Percentiles rank a stretch among this genome's conserved stretches.
phyloP scores from a whole-genome alignment of 2,329 filamentous ascomycete species.

The Neonectria neomacrospora region DNA sequence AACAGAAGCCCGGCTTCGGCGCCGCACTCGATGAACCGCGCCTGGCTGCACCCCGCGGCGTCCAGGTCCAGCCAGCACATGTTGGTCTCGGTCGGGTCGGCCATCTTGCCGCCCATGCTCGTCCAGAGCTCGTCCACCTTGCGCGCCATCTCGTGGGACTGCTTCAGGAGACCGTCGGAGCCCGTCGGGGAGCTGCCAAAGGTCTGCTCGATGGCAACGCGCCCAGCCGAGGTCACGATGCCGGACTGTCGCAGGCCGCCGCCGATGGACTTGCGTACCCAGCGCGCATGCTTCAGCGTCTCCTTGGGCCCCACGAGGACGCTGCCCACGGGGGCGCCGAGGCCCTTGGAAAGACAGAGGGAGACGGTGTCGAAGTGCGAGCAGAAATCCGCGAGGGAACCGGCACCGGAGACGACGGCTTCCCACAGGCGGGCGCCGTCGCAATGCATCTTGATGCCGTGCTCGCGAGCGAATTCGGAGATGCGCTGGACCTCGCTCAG shows the following conservation, averaged over 20 bases:
- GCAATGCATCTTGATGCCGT: constrained; percentile 76
- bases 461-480: constrained; percentile 71
- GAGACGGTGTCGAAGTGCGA: constrained; percentile 78
- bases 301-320: constrained; percentile 69
- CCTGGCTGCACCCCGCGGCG: constrained; percentile 59
- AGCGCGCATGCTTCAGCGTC: constrained; percentile 53
- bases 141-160: constrained; percentile 71
- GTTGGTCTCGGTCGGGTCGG: constrained; percentile 83
- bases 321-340: constrained; percentile 83
- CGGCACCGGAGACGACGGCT: constrained; percentile 76
- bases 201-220: constrained; percentile 70
- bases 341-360: constrained; percentile 84
- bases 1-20: constrained; percentile 57
- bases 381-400: constrained; percentile 73
- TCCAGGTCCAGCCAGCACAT: constrained; percentile 88
- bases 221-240: constrained; percentile 76
- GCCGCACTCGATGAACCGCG: constrained; percentile 54
- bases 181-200: constrained; percentile 54
- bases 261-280: constrained; percentile 75
- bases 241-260: constrained; percentile 80
- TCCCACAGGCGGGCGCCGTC: constrained; percentile 88
- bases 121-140: constrained; percentile 77
- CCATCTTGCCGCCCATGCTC: constrained; percentile 73
- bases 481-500: constrained; percentile 77
- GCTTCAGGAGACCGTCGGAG: constrained; percentile 66